phyloP scores from a whole-genome alignment of 2,329 filamentous ascomycete genomes.

The Cadophora sp. region DNA sequence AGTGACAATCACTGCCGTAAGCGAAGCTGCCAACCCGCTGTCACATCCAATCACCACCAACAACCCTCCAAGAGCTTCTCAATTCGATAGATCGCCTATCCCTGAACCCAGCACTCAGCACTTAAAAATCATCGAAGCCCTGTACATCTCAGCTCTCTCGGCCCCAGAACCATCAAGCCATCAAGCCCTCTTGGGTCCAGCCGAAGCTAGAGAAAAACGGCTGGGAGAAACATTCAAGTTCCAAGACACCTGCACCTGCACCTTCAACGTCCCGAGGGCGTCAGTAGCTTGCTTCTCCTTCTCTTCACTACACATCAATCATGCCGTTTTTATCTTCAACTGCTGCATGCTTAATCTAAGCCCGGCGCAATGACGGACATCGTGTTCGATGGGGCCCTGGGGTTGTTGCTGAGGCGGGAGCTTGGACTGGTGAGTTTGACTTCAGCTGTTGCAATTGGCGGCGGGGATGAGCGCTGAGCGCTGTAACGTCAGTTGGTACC shows the following conservation, averaged over 20 bases:
- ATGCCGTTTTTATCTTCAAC: constrained; percentile 10
- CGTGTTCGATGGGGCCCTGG: constrained; percentile 6
- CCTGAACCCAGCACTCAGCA: constrained; percentile 13
- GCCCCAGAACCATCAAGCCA: neutral
- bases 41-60: neutral
- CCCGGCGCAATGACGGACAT: constrained; percentile 17
- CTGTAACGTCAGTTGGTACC: neutral
- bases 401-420: constrained; percentile 13
- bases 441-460: neutral
- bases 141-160: neutral
- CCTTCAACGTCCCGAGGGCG: neutral
- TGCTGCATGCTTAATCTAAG: neutral
- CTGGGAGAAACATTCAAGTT: neutral
- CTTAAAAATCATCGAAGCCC: neutral
- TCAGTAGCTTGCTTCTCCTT: neutral
- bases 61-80: neutral
- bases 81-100: constrained; percentile 17
- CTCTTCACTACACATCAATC: neutral
- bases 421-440: constrained; percentile 20
- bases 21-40: neutral
- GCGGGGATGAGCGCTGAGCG: too few relatives aligned
- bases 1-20: neutral
- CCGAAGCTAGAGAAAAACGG: neutral
- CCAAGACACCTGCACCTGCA: neutral
- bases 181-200: neutral